phyloP scores from a whole-genome alignment of 345 rosid species.

The Populus pruinosa region DNA sequence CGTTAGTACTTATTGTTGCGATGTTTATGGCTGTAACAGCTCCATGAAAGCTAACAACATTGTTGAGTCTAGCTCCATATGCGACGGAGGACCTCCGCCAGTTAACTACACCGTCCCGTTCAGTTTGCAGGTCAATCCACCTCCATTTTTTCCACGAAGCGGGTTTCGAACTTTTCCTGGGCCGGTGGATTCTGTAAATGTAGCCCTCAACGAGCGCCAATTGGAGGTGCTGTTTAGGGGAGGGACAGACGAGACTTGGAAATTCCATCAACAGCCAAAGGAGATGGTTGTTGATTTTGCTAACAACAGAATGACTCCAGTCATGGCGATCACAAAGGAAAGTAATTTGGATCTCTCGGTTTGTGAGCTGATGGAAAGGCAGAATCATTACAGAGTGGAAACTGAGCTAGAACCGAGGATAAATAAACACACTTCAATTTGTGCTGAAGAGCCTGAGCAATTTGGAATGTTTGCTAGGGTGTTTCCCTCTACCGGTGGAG shows the following conservation, averaged over 20 bases:
- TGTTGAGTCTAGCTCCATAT: neutral
- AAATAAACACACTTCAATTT: constrained; percentile 5
- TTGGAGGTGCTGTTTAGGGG: neutral
- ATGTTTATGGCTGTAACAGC: neutral
- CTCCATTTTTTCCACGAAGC: neutral
- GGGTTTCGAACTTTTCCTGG: neutral
- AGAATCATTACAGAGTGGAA: constrained; percentile 2
- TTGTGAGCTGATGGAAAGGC: constrained; percentile 5
- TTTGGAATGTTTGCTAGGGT: constrained; percentile 12
- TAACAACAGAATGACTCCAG: neutral
- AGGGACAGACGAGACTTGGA: neutral
- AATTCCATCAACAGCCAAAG: neutral
- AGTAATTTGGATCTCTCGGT: neutral
- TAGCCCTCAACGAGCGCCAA: neutral
- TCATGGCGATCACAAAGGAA: neutral
- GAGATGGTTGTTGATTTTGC: neutral
- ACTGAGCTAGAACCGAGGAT: constrained; percentile 9
- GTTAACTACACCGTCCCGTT: neutral
- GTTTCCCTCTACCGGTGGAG: constrained; percentile 9
- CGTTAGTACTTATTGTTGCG: neutral
- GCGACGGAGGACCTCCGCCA: neutral
- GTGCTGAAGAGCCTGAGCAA: constrained; percentile 3
- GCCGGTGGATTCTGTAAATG: neutral
- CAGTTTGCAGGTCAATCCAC: neutral
- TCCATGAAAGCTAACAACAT: neutral